Base-by-base conservation (phyloP, 371 early-diverging fungal genomes). In the Smittium mucronatum region DNA sequence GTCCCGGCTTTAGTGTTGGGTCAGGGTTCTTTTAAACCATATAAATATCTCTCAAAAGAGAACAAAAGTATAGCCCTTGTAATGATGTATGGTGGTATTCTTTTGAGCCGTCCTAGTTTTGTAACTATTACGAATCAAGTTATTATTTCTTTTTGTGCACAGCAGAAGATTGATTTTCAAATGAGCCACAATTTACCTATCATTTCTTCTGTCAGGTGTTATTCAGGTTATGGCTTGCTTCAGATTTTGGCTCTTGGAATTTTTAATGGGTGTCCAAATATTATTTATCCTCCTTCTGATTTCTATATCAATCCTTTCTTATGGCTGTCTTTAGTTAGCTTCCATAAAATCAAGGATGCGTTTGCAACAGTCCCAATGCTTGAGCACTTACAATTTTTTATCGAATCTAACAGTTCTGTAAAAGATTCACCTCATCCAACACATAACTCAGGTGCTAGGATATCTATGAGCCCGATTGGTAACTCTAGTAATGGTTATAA, bases 81-180 rank as follows among this genome's bases (percentile, higher is more conserved):
- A 1, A 77, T 77, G 78, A 69, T 69, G 70, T 78, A 74, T 33
- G 67, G 71, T 0, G 78, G 78, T 60, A 69, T 72, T 0, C 72
- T 73, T 71, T 60, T 71, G 1, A 70, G 72, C 32, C 72, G 72
- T 47, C 83, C 84, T 25, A 81, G 79, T 32, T 86, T 84, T 70
- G 82, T 87, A 33, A 75, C 80, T 35, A 75, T 88, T 47, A 81
- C 84, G 15, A 92, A 93, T 77, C 72, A 80, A 1, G 82, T 85
- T 0, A 74, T 93, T 33, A 70, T 93, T 72, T 81, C 87, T 29
- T 89, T 89, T 68, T 89, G 92, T 75, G 80, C 88, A 58, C 81
- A 89, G 15, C 91, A 92, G 71, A 89, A 88, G 71, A 85, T 84
- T 64, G 90, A 89, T n/a, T 87, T 87, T 73, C 85, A 87, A 69